Conservation (phyloP, 805 yeast genomes). For the Lachancea quebecensis region DNA sequence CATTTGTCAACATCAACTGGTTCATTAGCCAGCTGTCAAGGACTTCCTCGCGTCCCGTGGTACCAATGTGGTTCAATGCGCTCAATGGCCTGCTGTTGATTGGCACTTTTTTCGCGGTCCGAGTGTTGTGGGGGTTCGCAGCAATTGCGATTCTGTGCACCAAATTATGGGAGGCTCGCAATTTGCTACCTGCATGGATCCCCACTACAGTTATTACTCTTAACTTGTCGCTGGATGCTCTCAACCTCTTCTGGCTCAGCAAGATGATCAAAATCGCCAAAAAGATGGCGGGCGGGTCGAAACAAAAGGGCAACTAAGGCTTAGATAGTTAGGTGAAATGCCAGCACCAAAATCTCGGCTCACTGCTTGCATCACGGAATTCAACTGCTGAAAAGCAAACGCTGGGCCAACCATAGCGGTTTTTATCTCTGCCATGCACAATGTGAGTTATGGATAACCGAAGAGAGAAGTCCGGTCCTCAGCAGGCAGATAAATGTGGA, state of each 20-base stretch:
- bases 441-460: too few species aligned
- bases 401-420: too few species aligned
- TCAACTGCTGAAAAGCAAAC: too few species aligned
- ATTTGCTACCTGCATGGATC: conserved; percentile 39
- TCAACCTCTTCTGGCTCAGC: conserved; percentile 81
- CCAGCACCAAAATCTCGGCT: too few species aligned
- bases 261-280: conserved; percentile 78
- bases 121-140: conserved; percentile 83
- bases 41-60: conserved; percentile 36
- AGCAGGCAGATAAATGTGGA: too few species aligned
- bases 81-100: conserved; percentile 71
- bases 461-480: too few species aligned
- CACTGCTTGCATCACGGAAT: too few species aligned
- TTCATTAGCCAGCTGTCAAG: conserved; percentile 71
- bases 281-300: conserved; percentile 36
- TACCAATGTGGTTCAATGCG: conserved; percentile 46
- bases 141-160: conserved; percentile 50
- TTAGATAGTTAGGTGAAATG: too few species aligned
- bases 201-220: conserved; percentile 46
- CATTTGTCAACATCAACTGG: conserved; percentile 94
- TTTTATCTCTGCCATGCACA: too few species aligned
- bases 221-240: conserved; percentile 54
- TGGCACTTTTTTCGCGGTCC: conserved; percentile 61
- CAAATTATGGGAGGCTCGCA: conserved; percentile 42
- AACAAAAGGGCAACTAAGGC: not conserved